These are phyloP conservation scores for Geotrichum ghanense DNA, from an alignment of 805 yeast species.

Conservation along the genomic window DNA sequence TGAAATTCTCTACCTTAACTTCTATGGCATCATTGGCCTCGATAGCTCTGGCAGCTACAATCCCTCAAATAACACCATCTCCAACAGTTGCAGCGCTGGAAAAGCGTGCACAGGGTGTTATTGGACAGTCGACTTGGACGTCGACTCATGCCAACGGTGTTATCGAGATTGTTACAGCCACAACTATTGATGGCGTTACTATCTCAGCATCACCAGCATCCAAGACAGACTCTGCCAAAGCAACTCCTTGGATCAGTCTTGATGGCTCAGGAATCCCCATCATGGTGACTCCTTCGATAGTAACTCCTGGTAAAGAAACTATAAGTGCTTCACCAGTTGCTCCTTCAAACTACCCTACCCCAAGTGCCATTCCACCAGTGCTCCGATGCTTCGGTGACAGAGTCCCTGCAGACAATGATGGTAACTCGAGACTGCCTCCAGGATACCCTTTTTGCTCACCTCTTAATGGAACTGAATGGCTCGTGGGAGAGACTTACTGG, in stretches of 20 bases:
- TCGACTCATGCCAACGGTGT: slow-evolving; percentile 12
- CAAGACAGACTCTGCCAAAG: slow-evolving; percentile 21
- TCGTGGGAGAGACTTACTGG: slow-evolving; percentile 40
- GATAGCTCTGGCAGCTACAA: neutral
- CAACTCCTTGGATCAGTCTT: slow-evolving; percentile 33
- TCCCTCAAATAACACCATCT: neutral
- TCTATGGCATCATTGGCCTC: no score
- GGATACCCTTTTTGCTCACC: slow-evolving; percentile 35
- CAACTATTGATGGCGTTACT: slow-evolving; percentile 47
- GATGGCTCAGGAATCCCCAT: slow-evolving; percentile 36
- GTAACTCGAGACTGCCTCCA: slow-evolving; percentile 7
- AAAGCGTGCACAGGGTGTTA: slow-evolving; percentile 4
- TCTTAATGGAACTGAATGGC: slow-evolving; percentile 31
- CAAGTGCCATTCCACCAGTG: slow-evolving; percentile 34
- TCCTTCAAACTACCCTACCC: slow-evolving; percentile 25
- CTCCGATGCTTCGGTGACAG: slow-evolving; percentile 34
- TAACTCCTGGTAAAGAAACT: slow-evolving; percentile 22
- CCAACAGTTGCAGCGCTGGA: neutral
- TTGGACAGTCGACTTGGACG: slow-evolving; percentile 11
- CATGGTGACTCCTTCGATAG: slow-evolving; percentile 30
- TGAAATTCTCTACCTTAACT: no score
- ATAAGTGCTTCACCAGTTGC: slow-evolving; percentile 34
- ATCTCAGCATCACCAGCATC: slow-evolving; percentile 32
- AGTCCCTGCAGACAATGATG: slow-evolving; percentile 21
- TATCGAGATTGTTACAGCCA: slow-evolving; percentile 43